Evolutionary conservation across 1,139 yeast genomes (phyloP).

Genomic region (Meyerozyma sp.): DNA sequence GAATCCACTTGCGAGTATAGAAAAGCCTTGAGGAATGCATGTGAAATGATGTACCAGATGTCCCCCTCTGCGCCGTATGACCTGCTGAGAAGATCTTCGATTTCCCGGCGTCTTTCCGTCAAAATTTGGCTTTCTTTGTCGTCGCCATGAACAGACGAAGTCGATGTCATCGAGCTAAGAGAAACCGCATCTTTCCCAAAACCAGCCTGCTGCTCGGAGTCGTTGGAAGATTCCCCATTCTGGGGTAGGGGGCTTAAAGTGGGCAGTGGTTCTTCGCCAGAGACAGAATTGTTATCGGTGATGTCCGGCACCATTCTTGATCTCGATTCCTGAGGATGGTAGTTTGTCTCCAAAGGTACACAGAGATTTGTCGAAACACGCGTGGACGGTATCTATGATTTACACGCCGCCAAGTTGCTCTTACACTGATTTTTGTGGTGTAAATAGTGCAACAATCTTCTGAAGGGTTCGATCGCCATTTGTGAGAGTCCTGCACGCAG

Average conservation of each 20-base stretch:
- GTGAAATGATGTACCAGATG: conserved; percentile 32
- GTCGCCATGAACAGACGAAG: background rate
- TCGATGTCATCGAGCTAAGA: background rate
- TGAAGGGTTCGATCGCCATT: too few relatives aligned
- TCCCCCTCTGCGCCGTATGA: conserved; percentile 24
- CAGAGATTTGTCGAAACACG: background rate
- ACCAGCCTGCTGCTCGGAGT: background rate
- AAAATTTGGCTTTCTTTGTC: background rate
- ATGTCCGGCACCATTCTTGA: background rate
- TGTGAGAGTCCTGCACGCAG: too few relatives aligned
- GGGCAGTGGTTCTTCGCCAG: background rate
- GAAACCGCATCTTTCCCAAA: background rate
- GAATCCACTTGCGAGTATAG: conserved; percentile 19
- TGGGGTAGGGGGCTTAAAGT: background rate
- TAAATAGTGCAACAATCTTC: too few relatives aligned
- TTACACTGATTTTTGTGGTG: too few relatives aligned
- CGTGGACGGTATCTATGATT: background rate
- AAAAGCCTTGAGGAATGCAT: conserved; percentile 22
- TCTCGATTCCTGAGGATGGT: background rate
- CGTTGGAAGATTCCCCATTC: background rate
- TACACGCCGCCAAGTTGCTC: background rate
- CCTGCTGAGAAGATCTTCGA: conserved; percentile 13
- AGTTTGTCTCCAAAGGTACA: background rate
- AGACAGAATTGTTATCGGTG: background rate
- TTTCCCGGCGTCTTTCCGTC: conserved; percentile 18